Conservation (phyloP, 1,284 basidiomycete genomes). For the Lentinula novae-zelandiae region DNA sequence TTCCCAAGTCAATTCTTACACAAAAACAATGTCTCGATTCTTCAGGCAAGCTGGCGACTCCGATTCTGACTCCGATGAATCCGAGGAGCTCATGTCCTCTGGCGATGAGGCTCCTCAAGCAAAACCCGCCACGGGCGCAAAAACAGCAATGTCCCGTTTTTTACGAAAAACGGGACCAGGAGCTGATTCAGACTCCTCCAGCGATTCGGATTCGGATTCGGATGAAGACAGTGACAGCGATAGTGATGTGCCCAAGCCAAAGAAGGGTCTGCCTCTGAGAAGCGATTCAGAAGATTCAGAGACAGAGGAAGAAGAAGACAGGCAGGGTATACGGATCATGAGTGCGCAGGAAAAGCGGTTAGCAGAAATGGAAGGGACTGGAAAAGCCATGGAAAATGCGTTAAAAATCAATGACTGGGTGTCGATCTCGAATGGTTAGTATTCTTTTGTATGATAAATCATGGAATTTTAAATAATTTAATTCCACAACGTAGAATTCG, state of each 20-base stretch:
- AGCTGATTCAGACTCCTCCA: conserved; percentile 14
- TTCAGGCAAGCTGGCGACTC: conserved; percentile 82
- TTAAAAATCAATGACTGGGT: conserved; percentile 98
- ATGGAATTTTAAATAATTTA: not conserved
- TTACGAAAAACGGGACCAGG: conserved; percentile 13
- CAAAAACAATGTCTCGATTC: conserved; percentile 73
- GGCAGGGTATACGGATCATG: conserved; percentile 65
- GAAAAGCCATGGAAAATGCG: conserved; percentile 91
- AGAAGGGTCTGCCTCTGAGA: conserved; percentile 24
- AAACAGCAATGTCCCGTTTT: conserved; percentile 65
- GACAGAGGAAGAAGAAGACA: conserved; percentile 69
- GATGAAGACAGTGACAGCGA: conserved; percentile 46
- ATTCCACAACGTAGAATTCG: conserved; percentile 70
- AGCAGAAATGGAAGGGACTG: conserved; percentile 87
- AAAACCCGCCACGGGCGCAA: conserved; percentile 45
- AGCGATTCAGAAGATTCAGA: conserved; percentile 62
- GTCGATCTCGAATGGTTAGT: conserved; percentile 80
- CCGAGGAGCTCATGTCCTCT: conserved; percentile 76
- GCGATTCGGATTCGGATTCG: conserved; percentile 35
- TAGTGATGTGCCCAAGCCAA: conserved; percentile 34
- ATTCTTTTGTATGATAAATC: not conserved
- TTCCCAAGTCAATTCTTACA: not conserved
- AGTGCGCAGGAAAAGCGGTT: conserved; percentile 85
- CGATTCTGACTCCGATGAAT: conserved; percentile 74
- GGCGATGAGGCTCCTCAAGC: conserved; percentile 55